phyloP scores from a whole-genome alignment of 768 basidiomycete genomes.

The Butyriboletus loyo region DNA sequence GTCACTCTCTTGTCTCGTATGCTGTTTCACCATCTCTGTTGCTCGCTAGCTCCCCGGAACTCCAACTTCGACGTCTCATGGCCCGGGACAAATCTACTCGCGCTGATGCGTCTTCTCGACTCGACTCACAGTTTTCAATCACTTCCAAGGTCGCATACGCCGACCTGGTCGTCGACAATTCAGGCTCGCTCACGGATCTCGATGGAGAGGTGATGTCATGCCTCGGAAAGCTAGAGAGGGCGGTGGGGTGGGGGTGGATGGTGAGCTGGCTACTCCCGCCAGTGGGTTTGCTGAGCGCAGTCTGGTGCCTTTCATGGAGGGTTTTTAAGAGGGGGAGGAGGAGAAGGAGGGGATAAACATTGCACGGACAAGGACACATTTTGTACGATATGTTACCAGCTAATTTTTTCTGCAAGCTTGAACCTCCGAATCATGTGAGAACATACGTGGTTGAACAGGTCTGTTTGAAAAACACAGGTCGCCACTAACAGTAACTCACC shows the following conservation, averaged over 20 bases:
- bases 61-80: slow-evolving; percentile 84
- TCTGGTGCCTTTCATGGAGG: slow-evolving; percentile 38
- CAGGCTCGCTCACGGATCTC: slow-evolving; percentile 69
- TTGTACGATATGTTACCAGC: neutral
- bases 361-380: neutral
- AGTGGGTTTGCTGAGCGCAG: slow-evolving; percentile 45
- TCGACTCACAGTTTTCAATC: slow-evolving; percentile 80
- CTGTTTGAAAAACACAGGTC: neutral
- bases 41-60: slow-evolving; percentile 63
- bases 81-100: slow-evolving; percentile 63
- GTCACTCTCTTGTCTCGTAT: neutral
- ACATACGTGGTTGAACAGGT: too few relatives aligned
- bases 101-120: slow-evolving; percentile 68
- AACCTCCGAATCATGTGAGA: too few relatives aligned
- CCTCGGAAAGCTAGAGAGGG: slow-evolving; percentile 40
- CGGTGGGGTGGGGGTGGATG: slow-evolving; percentile 56
- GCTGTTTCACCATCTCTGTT: neutral
- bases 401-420: neutral
- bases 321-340: slow-evolving; percentile 19
- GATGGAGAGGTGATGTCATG: slow-evolving; percentile 43
- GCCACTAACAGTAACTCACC: neutral
- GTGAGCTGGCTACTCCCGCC: slow-evolving; percentile 64
- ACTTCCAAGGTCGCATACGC: slow-evolving; percentile 79
- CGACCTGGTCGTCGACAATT: slow-evolving; percentile 86
- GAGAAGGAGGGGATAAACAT: slow-evolving; percentile 9